phyloP scores from a whole-genome alignment of 2,329 filamentous ascomycete genomes.

The Torrubiella hemipterigena region DNA sequence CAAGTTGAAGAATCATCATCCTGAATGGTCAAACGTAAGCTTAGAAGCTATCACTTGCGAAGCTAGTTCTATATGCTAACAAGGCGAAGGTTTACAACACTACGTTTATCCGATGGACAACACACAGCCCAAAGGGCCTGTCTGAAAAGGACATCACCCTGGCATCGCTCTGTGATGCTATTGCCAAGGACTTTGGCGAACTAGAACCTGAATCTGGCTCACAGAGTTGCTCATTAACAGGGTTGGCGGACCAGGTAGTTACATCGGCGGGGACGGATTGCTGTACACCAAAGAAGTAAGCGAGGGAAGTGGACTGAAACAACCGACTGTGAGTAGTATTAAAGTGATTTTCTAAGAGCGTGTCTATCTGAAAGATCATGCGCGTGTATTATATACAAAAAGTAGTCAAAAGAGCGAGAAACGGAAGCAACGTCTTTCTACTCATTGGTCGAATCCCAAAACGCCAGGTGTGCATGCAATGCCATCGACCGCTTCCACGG shows the following conservation, averaged over 20 bases:
- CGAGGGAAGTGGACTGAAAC: constrained; percentile 1
- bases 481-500: too few relatives aligned
- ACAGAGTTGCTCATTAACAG: constrained; percentile 25
- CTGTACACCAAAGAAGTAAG: constrained; percentile 29
- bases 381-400: constrained; percentile 7
- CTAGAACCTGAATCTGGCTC: constrained; percentile 20
- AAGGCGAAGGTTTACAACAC: constrained; percentile 52
- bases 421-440: constrained; percentile 5
- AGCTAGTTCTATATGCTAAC: not conserved
- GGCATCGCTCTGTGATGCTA: constrained; percentile 48
- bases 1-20: constrained; percentile 58
- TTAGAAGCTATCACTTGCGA: not conserved
- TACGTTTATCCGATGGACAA: constrained; percentile 61
- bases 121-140: constrained; percentile 54
- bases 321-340: constrained; percentile 3
- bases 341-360: constrained; percentile 4
- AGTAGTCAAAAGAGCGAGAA: too few relatives aligned
- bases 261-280: constrained; percentile 39
- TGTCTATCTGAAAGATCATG: not conserved
- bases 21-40: constrained; percentile 63
- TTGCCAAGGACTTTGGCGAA: constrained; percentile 47
- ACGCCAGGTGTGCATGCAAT: too few relatives aligned
- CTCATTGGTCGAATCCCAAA: constrained; percentile 5
- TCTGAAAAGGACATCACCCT: constrained; percentile 51
- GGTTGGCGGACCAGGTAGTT: constrained; percentile 34